Evolutionary conservation across 257 asterid genomes (phyloP).

Genomic region (Jacaranda copaia): DNA sequence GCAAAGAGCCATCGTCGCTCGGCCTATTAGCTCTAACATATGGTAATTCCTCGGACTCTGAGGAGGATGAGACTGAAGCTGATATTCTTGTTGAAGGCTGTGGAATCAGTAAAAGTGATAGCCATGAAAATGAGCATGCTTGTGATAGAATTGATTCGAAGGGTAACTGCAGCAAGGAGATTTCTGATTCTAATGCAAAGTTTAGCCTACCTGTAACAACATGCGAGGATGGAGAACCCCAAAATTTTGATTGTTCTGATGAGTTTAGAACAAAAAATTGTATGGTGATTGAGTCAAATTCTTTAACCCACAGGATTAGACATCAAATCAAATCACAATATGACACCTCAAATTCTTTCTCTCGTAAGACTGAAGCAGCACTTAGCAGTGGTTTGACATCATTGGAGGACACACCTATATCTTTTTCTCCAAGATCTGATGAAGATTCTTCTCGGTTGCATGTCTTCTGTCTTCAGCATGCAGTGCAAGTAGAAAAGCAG

Average conservation of each 20-base stretch:
- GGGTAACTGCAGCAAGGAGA: slow-evolving; percentile 38
- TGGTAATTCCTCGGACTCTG: slow-evolving; percentile 86
- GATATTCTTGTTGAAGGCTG: slow-evolving; percentile 43
- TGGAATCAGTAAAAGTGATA: slow-evolving; percentile 40
- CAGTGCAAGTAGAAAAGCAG: slow-evolving; percentile 76
- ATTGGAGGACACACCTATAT: slow-evolving; percentile 38
- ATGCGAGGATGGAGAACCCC: slow-evolving; percentile 40
- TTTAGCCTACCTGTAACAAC: too few species aligned
- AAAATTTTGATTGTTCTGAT: slow-evolving; percentile 45
- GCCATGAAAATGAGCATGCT: slow-evolving; percentile 40
- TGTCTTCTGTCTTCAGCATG: slow-evolving; percentile 96
- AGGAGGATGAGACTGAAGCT: slow-evolving; percentile 65
- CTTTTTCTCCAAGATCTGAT: slow-evolving; percentile 57
- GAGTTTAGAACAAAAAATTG: slow-evolving; percentile 41
- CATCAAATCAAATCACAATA: slow-evolving; percentile 45
- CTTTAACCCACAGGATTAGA: slow-evolving; percentile 46
- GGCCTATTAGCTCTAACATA: slow-evolving; percentile 86
- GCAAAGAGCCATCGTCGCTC: slow-evolving; percentile 74
- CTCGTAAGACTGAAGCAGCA: slow-evolving; percentile 48
- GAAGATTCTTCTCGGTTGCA: slow-evolving; percentile 93
- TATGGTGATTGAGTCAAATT: slow-evolving; percentile 48
- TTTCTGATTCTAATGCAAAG: slow-evolving; percentile 38
- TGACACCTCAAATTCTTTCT: slow-evolving; percentile 39
- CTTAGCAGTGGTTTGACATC: slow-evolving; percentile 41
- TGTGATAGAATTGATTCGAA: slow-evolving; percentile 36